Evolutionary conservation across 768 basidiomycete genomes (phyloP), one percentile per base, ranked within the genome.

Genomic region (Mycena venus): DNA sequence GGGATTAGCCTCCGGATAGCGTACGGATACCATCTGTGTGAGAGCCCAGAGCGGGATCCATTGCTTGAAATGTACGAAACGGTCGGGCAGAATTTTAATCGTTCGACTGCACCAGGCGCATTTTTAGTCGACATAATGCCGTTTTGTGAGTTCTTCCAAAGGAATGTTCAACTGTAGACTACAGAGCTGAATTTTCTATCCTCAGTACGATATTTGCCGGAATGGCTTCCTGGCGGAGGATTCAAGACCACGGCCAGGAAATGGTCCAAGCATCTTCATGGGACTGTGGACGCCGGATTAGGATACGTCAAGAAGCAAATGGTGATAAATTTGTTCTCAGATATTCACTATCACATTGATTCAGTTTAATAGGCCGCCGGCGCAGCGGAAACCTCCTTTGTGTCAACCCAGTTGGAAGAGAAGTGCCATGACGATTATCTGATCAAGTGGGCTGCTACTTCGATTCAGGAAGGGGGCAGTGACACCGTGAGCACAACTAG

Each of bases 381-480:
- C 5, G 60, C 56, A 9, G 44, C 59, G 2, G 66, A 73, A 25
- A 12, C 47, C 5, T 73, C 66, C 19, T 73, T 73, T 53, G 31
- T 42, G 1, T 62, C 59, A 1, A 64, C 17, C 7, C 29, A 53
- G 5, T 60, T 73, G 2, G 67, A 73, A 17, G 67, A 73, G 21
- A 0, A 40, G 17, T 9, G 4, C 4, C 27, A 68, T 25, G 68
- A 59, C 11, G 68, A 63, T 15, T 32, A 69, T n/a, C 31, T 59
- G 29, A 44, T 69, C 29, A 74, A 69, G 34, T 69, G 68, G 68
- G 67, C 73, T 5, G 73, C 67, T 19, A 55, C 21, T 2, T 68
- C 73, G 3, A 62, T 74, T 14, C 51, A 74, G 38, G 73, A 21
- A 11, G 73, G 42, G 14, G 68, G 73, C 0, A 64, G 60, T 61